Conservation (phyloP, 2,329 filamentous ascomycete genomes). For the Trichoderma aggressivum region DNA sequence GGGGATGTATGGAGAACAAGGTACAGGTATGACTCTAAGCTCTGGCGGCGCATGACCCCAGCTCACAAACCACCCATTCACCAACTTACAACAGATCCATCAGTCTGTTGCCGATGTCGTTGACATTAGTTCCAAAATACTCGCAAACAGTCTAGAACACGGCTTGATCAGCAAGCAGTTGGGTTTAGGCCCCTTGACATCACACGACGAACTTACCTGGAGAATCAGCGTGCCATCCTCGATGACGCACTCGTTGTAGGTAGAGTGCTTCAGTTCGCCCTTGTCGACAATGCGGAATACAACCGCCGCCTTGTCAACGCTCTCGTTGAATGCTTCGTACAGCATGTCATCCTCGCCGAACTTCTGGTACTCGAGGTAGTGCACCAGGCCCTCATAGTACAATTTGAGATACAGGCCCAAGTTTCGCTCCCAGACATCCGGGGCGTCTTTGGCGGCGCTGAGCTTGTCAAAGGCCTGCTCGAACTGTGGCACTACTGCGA, state of each 20-base stretch:
- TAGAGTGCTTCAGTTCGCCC: conserved; percentile 32
- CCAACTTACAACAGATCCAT: conserved; percentile 6
- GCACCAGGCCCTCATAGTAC: conserved; percentile 46
- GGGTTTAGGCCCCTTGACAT: neutral
- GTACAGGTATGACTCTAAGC: neutral
- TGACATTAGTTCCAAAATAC: conserved; percentile 17
- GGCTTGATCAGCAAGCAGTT: neutral
- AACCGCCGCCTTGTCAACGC: conserved; percentile 41
- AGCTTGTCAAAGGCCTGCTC: conserved; percentile 43
- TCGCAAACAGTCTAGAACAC: neutral
- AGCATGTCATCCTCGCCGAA: conserved; percentile 49
- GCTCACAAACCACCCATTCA: neutral
- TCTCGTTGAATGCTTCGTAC: conserved; percentile 47
- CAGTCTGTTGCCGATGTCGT: conserved; percentile 22
- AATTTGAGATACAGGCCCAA: conserved; percentile 39
- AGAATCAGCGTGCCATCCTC: conserved; percentile 50
- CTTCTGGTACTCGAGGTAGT: conserved; percentile 41
- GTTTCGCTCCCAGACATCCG: conserved; percentile 41
- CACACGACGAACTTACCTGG: conserved; percentile 31
- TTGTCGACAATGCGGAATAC: conserved; percentile 47
- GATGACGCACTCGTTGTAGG: conserved; percentile 45
- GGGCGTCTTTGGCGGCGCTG: conserved; percentile 25
- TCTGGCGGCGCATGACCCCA: neutral
- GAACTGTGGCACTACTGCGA: conserved; percentile 48
- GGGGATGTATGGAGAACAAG: neutral